Percentiles rank a stretch among this genome's conserved stretches.
phyloP scores from a whole-genome alignment of 2,329 filamentous ascomycete genomes.

The Fusarium sterilihyphosum region DNA sequence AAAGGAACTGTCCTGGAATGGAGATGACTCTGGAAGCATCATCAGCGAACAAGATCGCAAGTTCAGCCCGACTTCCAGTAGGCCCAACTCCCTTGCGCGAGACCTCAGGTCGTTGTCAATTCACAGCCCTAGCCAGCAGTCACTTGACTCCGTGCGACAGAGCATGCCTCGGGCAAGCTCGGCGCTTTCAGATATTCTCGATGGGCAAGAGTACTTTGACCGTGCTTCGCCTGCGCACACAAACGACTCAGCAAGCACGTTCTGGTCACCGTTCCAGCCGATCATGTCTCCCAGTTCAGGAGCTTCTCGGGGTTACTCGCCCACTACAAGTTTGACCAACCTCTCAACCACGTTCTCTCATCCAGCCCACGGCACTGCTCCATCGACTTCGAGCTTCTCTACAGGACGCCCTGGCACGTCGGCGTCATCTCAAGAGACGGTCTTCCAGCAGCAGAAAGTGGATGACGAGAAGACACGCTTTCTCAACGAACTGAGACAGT shows the following conservation, averaged over 20 bases:
- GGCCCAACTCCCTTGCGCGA: conserved; percentile 63
- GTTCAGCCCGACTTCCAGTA: conserved; percentile 52
- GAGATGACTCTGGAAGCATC: conserved; percentile 63
- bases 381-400: conserved; percentile 59
- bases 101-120: conserved; percentile 68
- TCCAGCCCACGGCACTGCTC: conserved; percentile 52
- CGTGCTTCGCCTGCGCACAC: conserved; percentile 74
- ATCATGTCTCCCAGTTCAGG: conserved; percentile 71
- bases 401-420: conserved; percentile 71
- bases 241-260: conserved; percentile 80
- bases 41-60: conserved; percentile 65
- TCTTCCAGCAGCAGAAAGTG: conserved; percentile 69
- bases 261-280: conserved; percentile 88
- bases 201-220: conserved; percentile 77
- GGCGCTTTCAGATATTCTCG: conserved; percentile 71
- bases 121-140: conserved; percentile 74
- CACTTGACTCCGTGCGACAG: conserved; percentile 75
- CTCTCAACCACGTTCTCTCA: conserved; percentile 61
- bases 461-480: conserved; percentile 81
- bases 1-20: conserved; percentile 56
- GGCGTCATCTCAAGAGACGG: conserved; percentile 73
- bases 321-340: conserved; percentile 69
- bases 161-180: conserved; percentile 66
- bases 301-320: conserved; percentile 68
- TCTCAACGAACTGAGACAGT: conserved; percentile 79